phyloP scores from a whole-genome alignment of 2,329 filamentous ascomycete genomes.

The Aureobasidium sp. region DNA sequence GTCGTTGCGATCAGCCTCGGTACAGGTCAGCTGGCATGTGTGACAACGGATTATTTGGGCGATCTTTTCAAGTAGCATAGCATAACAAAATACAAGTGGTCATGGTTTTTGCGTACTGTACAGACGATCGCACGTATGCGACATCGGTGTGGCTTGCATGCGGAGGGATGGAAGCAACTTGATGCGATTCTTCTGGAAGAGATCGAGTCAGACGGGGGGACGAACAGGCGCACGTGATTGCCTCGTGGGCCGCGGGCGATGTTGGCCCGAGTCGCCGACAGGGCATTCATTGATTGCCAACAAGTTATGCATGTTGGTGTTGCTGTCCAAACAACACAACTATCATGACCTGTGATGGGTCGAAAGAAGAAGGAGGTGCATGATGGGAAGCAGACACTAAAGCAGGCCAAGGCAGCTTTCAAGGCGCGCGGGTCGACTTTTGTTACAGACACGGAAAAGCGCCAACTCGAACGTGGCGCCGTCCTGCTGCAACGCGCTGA shows the following conservation, averaged over 20 bases:
- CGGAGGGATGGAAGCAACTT: neutral
- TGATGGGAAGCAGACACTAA: slow-evolving; percentile 26
- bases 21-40: slow-evolving; percentile 3
- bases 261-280: neutral
- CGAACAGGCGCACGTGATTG: neutral
- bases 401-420: slow-evolving; percentile 32
- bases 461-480: slow-evolving; percentile 28
- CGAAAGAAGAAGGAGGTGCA: slow-evolving; percentile 9
- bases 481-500: slow-evolving; percentile 30
- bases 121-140: neutral
- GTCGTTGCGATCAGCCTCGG: neutral
- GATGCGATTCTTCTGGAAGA: neutral
- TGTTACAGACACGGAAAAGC: slow-evolving; percentile 27
- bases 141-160: slow-evolving; percentile 11
- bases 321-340: neutral
- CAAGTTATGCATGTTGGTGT: slow-evolving; percentile 5
- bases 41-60: neutral
- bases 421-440: slow-evolving; percentile 27
- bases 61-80: neutral
- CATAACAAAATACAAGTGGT: neutral
- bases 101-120: neutral
- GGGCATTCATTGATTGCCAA: neutral
- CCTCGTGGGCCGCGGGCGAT: neutral
- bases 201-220: neutral
- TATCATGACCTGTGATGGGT: slow-evolving; percentile 5